These are phyloP conservation scores for Xerocomellus chrysenteron DNA, from an alignment of 768 basidiomycete genomes.

Conservation along the genomic window DNA sequence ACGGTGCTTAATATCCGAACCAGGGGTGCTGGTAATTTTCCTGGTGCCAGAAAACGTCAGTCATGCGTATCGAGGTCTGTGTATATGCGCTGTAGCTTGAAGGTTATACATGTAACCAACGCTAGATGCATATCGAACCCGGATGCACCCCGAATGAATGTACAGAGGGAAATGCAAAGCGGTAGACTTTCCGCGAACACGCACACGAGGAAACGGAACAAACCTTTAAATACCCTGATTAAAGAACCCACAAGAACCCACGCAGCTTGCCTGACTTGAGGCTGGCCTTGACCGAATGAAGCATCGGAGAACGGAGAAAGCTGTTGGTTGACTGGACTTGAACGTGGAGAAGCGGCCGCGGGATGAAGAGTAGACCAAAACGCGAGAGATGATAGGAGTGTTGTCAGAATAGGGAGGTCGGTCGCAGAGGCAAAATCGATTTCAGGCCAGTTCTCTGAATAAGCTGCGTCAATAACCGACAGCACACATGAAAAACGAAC, in stretches of 20 bases:
- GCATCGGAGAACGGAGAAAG: slow-evolving; percentile 13
- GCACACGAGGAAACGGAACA: not conserved
- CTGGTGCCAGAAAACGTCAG: slow-evolving; percentile 15
- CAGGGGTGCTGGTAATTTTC: slow-evolving; percentile 26
- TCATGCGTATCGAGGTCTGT: slow-evolving; percentile 3
- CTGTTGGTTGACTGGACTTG: slow-evolving; percentile 32
- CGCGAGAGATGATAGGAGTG: slow-evolving; percentile 33
- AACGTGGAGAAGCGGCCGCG: slow-evolving; percentile 41
- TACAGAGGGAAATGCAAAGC: not conserved
- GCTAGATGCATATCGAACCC: not conserved
- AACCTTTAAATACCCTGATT: slow-evolving; percentile 48
- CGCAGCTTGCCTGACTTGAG: slow-evolving; percentile 66
- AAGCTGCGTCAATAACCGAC: not conserved
- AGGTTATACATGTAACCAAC: not conserved
- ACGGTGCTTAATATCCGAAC: slow-evolving; percentile 53
- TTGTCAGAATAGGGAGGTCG: slow-evolving; percentile 1
- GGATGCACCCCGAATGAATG: not conserved
- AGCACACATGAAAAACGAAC: not conserved
- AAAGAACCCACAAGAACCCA: slow-evolving; percentile 59
- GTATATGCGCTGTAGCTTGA: not conserved
- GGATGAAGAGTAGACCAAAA: slow-evolving; percentile 63
- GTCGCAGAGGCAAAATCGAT: slow-evolving; percentile 1
- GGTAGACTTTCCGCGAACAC: not conserved
- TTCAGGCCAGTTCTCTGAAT: slow-evolving; percentile 18
- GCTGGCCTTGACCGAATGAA: slow-evolving; percentile 61